Evolutionary conservation across 1,284 basidiomycete genomes (phyloP).

Genomic region (Coniophora puteana): DNA sequence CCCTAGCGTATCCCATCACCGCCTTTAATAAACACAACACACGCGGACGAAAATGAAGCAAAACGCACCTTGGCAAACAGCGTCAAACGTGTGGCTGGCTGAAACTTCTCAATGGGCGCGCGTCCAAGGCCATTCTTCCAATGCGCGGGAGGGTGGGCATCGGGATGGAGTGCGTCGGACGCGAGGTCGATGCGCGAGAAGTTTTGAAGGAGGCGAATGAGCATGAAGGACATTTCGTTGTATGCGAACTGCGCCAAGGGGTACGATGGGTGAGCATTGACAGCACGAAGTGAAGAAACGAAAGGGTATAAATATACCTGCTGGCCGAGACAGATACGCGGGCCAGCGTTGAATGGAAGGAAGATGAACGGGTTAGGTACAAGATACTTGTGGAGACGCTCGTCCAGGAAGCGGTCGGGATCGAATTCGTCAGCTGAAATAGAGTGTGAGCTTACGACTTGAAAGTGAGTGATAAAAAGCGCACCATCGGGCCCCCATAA

Average conservation of each 20-base stretch:
- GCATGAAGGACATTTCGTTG: slow-evolving; percentile 40
- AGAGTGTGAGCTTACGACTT: slow-evolving; percentile 30
- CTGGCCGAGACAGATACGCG: slow-evolving; percentile 24
- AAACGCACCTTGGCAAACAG: slow-evolving; percentile 28
- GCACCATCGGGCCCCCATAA: slow-evolving; percentile 22
- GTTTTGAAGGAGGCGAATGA: slow-evolving; percentile 41
- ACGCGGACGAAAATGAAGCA: neutral
- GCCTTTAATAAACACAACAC: neutral
- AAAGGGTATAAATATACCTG: slow-evolving; percentile 15
- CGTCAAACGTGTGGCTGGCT: slow-evolving; percentile 34
- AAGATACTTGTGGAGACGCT: slow-evolving; percentile 13
- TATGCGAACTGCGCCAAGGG: slow-evolving; percentile 32
- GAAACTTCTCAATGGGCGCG: slow-evolving; percentile 37
- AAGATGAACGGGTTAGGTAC: slow-evolving; percentile 27
- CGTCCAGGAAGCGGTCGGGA: slow-evolving; percentile 24
- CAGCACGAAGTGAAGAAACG: neutral
- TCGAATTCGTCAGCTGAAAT: slow-evolving; percentile 18
- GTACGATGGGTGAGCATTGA: neutral
- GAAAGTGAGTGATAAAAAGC: slow-evolving; percentile 8
- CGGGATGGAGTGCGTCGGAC: slow-evolving; percentile 33
- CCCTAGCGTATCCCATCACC: neutral
- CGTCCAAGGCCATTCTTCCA: slow-evolving; percentile 30
- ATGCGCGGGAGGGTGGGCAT: slow-evolving; percentile 23
- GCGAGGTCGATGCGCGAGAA: slow-evolving; percentile 44
- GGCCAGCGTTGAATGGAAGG: slow-evolving; percentile 30